Percentiles rank a stretch among this genome's conserved stretches.
Evolutionary conservation across 164 flowering plant species (phyloP).

Genomic region (Echeveria elegans): DNA sequence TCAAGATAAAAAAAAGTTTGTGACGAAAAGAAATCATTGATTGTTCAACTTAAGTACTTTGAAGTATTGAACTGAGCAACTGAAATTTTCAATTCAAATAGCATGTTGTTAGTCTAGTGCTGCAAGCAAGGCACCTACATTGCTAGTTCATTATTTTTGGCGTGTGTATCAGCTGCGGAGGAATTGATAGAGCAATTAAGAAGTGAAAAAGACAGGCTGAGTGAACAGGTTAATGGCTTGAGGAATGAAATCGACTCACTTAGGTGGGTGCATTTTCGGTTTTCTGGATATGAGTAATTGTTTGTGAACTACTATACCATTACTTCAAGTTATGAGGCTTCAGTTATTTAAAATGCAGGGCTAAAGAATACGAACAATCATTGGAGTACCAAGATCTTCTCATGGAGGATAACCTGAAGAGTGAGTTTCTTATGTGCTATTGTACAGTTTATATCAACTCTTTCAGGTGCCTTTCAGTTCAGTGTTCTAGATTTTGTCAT

Average conservation of each 20-base stretch:
- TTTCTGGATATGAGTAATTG: neutral
- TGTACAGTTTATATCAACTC: neutral
- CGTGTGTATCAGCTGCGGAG: slow-evolving; percentile 52
- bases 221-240: slow-evolving; percentile 31
- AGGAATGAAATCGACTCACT: slow-evolving; percentile 32
- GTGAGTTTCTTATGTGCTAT: slow-evolving; percentile 27
- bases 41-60: no score
- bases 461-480: no score
- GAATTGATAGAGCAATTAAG: slow-evolving; percentile 47
- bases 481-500: no score
- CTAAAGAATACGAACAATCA: slow-evolving; percentile 25
- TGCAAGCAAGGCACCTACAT: neutral
- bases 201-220: slow-evolving; percentile 41
- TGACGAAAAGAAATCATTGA: no score
- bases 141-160: neutral
- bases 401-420: slow-evolving; percentile 46
- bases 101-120: no score
- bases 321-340: neutral
- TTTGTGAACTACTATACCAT: neutral
- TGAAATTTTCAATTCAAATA: no score
- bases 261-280: slow-evolving; percentile 37
- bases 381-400: slow-evolving; percentile 36
- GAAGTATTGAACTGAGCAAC: no score
- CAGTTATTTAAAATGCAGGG: slow-evolving; percentile 33
- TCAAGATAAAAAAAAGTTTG: no score